Percentiles rank a stretch among this genome's conserved stretches.
Conservation (phyloP, 176 grass and related monocot genomes). For the Pontederia paniculata region DNA sequence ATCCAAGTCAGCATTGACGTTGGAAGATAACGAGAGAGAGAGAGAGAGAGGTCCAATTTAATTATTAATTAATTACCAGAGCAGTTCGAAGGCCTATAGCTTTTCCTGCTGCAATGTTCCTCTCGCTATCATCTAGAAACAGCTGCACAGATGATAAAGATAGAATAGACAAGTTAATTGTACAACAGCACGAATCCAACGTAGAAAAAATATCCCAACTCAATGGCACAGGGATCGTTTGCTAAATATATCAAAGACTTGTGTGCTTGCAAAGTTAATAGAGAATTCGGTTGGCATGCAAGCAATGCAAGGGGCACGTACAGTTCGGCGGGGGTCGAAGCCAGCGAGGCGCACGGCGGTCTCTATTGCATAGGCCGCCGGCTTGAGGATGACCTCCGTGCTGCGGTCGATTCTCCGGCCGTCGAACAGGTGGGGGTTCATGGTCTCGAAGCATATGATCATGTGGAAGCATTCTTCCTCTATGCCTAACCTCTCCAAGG, state of each 20-base stretch:
- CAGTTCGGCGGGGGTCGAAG: conserved; percentile 47
- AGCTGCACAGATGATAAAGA: conserved; percentile 73
- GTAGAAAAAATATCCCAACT: too few relatives aligned
- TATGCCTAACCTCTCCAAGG: conserved; percentile 50
- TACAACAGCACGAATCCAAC: too few relatives aligned
- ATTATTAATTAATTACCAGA: conserved; percentile 67
- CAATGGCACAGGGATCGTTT: too few relatives aligned
- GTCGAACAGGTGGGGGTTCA: conserved; percentile 74
- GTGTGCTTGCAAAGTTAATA: too few relatives aligned
- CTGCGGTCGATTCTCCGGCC: not conserved
- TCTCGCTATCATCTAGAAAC: conserved; percentile 89
- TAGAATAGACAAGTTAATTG: too few relatives aligned
- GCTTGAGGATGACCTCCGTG: not conserved
- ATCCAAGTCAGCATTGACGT: not conserved
- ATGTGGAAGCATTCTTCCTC: conserved; percentile 52
- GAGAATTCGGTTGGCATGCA: not conserved
- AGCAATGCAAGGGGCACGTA: conserved; percentile 4
- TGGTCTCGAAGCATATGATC: conserved; percentile 94
- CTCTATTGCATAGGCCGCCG: conserved; percentile 30
- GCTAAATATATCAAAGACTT: too few relatives aligned
- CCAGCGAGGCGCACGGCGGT: conserved; percentile 37
- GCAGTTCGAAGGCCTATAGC: conserved; percentile 62
- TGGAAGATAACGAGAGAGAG: not conserved
- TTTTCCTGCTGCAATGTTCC: conserved; percentile 91
- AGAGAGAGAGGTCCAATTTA: not conserved